Base-by-base conservation (phyloP, 305 asterid species). In the Ajuga reptans region DNA sequence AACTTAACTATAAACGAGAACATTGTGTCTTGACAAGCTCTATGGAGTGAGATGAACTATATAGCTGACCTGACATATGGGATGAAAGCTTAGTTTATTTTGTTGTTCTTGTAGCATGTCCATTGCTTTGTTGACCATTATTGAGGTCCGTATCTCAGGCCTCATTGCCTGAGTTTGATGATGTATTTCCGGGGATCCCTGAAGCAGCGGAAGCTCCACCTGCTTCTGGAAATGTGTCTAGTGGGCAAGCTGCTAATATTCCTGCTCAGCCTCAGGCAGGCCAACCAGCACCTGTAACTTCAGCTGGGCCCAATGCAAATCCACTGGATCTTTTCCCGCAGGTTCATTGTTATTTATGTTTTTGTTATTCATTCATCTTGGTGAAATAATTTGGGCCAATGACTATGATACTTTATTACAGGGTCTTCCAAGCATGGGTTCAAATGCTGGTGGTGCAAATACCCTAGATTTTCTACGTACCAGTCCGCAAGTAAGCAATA, bases 241-340 rank as follows among this genome's bases (percentile, higher is more conserved):
- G 59, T 17, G 65, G 67, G 11, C 79, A 34, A 68, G 72, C 66
- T 66, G 74, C 76, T 56, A 72, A 74, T 78, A 64, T 57, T 53
- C 75, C 92, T 6, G 77, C 78, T 72, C 92, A 77, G 78, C 85
- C 87, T 63, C 88, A 66, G 71, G 77, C 83, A 36, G 77, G 88
- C 43, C 85, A 80, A 72, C 84, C 92, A 75, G 82, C 86, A 52
- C 45, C 82, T 68, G 75, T 71, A 72, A 77, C 89, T 47, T 63
- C 91, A n/a, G 39, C 83, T 50, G 96, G 87, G 61, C 97, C 97
- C 72, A 91, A 91, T 81, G 86, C 90, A 64, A 82, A 85, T 64
- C 97, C 97, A 0, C 77, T 91, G 54, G 79, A 91, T 84, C 90
- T 91, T 55, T 91, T 91, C 60, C 97, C 97, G 10, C 96, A 87